Evolutionary conservation across 1,284 basidiomycete genomes (phyloP), one percentile per base, ranked within the genome.

Genomic region (Erythrobasidium hasegawianum): DNA sequence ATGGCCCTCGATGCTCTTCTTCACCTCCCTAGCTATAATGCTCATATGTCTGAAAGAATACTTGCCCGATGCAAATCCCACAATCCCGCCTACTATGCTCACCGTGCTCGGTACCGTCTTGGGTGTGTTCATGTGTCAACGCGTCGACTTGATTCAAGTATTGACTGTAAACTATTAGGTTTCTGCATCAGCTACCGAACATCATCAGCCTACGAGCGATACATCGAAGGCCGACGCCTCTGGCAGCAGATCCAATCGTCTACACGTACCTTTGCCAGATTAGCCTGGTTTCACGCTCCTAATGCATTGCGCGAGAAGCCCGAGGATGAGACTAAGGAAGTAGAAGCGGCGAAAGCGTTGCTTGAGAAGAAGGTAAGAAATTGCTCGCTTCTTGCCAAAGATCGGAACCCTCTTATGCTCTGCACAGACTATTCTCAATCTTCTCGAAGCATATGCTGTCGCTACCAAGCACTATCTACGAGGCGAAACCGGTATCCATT

Each of bases 391-490:
- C n/a, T n/a, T n/a, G n/a, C n/a, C n/a, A n/a, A n/a, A n/a, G n/a
- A n/a, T n/a, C n/a, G n/a, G n/a, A n/a, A n/a, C n/a, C n/a, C 43
- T 5, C 43, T 47, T n/a, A 47, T 40, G 20, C 33, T 5, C 7
- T 26, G 26, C 26, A 24, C 43, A 65, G 59, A 67, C 68, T 20
- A 47, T 59, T 9, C 57, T 69, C 47, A 68, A 67, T n/a, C 59
- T 71, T n/a, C 56, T 73, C 13, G 61, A 70, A 41, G 72, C 71
- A 0, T 73, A 66, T 41, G 57, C 68, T 1, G 62, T 70, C 5
- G 58, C 71, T 0, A 47, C 59, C 2, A 73, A 73, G 76, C 77
- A 80, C 59, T 73, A 77, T 59, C 75, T 79, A 16, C 79, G 80
- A 22, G 68, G 65, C 10, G 72, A 73, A 29, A 41, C 39, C 7